These are phyloP conservation scores for Fusarium brevicatenulatum DNA, from an alignment of 2,329 filamentous ascomycete genomes.

Conservation along the genomic window DNA sequence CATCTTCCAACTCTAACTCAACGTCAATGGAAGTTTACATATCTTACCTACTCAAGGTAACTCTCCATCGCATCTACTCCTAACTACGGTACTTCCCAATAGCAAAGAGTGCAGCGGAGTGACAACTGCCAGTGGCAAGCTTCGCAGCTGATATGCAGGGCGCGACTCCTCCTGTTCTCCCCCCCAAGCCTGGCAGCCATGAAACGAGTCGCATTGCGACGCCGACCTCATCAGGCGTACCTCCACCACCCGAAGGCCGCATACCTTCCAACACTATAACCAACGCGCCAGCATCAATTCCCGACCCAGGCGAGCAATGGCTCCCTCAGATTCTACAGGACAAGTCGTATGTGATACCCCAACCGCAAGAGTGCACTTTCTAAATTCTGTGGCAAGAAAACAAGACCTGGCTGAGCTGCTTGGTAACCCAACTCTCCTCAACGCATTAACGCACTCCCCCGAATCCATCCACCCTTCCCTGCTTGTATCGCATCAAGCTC, in stretches of 20 bases:
- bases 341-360: constrained; percentile 73
- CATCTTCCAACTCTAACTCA: constrained; percentile 6
- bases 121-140: constrained; percentile 42
- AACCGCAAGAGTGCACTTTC: constrained; percentile 8
- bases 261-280: constrained; percentile 27
- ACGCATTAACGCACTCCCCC: constrained; percentile 76
- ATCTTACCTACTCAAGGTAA: background rate
- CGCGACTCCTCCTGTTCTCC: constrained; percentile 70
- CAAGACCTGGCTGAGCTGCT: constrained; percentile 80
- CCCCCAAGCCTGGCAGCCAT: constrained; percentile 77
- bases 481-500: constrained; percentile 68
- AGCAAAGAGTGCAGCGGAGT: background rate
- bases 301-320: constrained; percentile 78
- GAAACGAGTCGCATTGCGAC: constrained; percentile 75
- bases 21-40: background rate
- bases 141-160: constrained; percentile 44
- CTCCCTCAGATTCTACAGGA: constrained; percentile 80
- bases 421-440: constrained; percentile 71
- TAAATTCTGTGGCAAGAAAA: constrained; percentile 63
- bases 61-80: background rate
- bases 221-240: constrained; percentile 61
- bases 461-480: constrained; percentile 78
- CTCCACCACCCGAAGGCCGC: constrained; percentile 53
- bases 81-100: background rate
- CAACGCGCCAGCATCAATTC: constrained; percentile 51